These are phyloP conservation scores for Themeda triandra DNA, from an alignment of 176 grass and related monocot genomes.

Conservation along the genomic window DNA sequence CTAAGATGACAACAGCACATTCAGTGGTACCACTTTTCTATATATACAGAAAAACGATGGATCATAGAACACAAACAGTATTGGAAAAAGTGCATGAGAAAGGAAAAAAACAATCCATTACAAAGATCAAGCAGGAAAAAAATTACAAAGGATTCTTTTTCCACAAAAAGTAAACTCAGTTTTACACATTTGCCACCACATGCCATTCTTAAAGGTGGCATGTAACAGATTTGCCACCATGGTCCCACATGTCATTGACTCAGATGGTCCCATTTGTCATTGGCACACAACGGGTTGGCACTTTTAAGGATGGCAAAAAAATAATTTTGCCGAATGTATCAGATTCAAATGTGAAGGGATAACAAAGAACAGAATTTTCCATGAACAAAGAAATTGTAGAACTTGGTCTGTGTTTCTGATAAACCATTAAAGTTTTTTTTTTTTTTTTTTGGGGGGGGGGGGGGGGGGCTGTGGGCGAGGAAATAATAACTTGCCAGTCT, in stretches of 20 bases:
- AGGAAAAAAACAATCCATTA: neutral
- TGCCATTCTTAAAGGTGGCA: too few species aligned
- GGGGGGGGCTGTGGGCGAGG: too few species aligned
- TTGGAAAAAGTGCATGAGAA: neutral
- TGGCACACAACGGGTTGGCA: too few species aligned
- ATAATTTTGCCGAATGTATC: too few species aligned
- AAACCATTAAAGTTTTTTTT: neutral
- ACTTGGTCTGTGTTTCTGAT: neutral
- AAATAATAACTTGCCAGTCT: too few species aligned
- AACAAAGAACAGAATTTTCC: too few species aligned
- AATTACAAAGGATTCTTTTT: neutral
- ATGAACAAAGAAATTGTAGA: neutral
- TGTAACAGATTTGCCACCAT: too few species aligned
- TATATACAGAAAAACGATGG: neutral
- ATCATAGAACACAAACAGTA: neutral
- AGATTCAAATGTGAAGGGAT: neutral
- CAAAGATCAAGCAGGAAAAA: neutral
- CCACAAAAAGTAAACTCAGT: neutral
- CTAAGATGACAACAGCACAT: constrained; percentile 7
- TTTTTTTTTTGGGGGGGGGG: too few species aligned
- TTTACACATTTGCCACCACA: too few species aligned
- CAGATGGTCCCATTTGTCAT: too few species aligned
- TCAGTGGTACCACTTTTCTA: neutral
- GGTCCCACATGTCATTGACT: too few species aligned
- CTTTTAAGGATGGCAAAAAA: too few species aligned